phyloP scores from a whole-genome alignment of 1,139 yeast species.

The Suhomyces bribrorum region DNA sequence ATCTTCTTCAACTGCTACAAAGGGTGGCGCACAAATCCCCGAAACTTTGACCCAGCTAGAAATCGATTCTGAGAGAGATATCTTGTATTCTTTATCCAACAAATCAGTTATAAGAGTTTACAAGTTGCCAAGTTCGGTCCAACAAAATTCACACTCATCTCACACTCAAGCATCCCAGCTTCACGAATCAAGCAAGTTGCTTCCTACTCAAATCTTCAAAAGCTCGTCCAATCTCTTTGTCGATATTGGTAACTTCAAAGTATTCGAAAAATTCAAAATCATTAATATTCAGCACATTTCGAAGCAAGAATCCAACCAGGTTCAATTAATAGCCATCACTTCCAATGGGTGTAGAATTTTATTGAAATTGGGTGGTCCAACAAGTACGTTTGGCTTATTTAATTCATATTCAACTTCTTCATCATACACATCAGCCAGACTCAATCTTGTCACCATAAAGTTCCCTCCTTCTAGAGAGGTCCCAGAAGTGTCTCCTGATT shows the following conservation, averaged over 20 bases:
- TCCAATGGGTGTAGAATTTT: conserved; percentile 81
- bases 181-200: conserved; percentile 41
- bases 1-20: conserved; percentile 12
- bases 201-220: conserved; percentile 53
- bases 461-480: conserved; percentile 74
- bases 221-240: conserved; percentile 59
- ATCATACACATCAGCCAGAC: conserved; percentile 22
- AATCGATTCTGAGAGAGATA: conserved; percentile 74
- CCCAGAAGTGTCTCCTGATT: conserved; percentile 53
- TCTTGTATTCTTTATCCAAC: conserved; percentile 81
- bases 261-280: conserved; percentile 53
- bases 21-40: conserved; percentile 27
- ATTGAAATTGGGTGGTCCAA: conserved; percentile 47
- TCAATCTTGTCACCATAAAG: conserved; percentile 54
- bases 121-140: conserved; percentile 36
- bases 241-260: conserved; percentile 43
- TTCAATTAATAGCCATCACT: conserved; percentile 84
- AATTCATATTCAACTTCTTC: conserved; percentile 20
- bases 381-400: conserved; percentile 32
- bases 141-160: conserved; percentile 18
- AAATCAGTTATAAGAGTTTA: conserved; percentile 83
- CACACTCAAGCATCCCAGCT: conserved; percentile 31
- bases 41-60: conserved; percentile 67
- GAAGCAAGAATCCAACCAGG: conserved; percentile 63
- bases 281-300: conserved; percentile 65